phyloP scores from a whole-genome alignment of 306 rosid genomes.

The Arachis hypogaea region DNA sequence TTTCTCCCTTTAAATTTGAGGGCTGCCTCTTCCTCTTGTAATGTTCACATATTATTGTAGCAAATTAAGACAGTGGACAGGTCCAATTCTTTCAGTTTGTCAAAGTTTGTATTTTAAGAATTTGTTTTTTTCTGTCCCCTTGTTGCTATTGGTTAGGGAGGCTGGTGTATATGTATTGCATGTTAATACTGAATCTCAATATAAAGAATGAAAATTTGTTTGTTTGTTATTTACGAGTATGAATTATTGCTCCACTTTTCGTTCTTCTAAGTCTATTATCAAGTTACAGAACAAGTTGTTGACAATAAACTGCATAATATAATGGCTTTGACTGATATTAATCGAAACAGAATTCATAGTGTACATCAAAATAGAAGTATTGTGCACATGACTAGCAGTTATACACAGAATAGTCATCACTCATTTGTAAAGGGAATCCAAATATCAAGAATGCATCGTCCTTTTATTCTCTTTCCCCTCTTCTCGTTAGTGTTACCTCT shows the following conservation, averaged over 20 bases:
- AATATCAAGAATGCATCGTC: too few relatives aligned
- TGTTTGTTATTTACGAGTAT: constrained; percentile 48
- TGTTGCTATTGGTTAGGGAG: constrained; percentile 51
- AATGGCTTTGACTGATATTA: too few relatives aligned
- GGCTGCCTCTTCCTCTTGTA: constrained; percentile 58
- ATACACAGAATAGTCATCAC: too few relatives aligned
- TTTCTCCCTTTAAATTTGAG: constrained; percentile 44
- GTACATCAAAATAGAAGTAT: too few relatives aligned
- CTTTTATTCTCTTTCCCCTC: too few relatives aligned
- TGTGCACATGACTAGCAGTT: background rate
- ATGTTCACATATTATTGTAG: constrained; percentile 58
- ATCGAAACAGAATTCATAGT: too few relatives aligned
- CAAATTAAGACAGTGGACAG: constrained; percentile 52
- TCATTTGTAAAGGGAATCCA: too few relatives aligned
- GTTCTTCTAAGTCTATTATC: too few relatives aligned
- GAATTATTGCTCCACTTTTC: background rate
- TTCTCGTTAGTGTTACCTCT: too few relatives aligned
- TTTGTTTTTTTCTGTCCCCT: constrained; percentile 17
- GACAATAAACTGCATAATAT: too few relatives aligned
- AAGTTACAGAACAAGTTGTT: too few relatives aligned
- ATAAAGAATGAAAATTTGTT: constrained; percentile 63
- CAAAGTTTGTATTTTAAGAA: constrained; percentile 53
- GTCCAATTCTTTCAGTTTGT: constrained; percentile 70
- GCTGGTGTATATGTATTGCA: constrained; percentile 72
- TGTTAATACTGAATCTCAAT: constrained; percentile 53